Percentiles rank a stretch among this genome's conserved stretches.
phyloP scores from a whole-genome alignment of 208 protist species.

The Blastocrithidia nonstop region DNA sequence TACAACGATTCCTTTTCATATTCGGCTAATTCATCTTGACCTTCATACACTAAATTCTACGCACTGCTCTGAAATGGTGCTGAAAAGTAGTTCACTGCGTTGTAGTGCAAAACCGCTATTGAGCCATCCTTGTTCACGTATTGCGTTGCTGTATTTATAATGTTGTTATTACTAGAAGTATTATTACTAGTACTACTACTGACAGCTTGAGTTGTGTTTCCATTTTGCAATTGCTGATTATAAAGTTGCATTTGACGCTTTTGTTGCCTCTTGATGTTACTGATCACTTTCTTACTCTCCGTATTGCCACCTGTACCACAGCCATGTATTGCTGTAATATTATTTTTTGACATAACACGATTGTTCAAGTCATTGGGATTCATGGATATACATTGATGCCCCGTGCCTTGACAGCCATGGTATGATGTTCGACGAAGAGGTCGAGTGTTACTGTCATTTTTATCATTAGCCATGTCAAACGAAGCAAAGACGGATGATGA shows the following conservation, averaged over 20 bases:
- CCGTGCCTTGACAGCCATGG: constrained; percentile 45
- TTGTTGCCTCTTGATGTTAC: no score
- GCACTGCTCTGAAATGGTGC: constrained; percentile 9
- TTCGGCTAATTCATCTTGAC: no score
- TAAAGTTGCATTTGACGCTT: no score
- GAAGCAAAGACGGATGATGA: no score
- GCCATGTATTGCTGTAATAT: not conserved
- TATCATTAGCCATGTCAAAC: no score
- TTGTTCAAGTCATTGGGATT: constrained; percentile 3
- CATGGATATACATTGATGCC: constrained; percentile 17
- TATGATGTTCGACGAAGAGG: constrained; percentile 19
- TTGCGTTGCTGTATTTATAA: constrained; percentile 1
- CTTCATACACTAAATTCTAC: no score
- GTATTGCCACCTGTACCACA: not conserved
- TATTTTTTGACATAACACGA: not conserved
- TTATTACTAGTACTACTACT: no score
- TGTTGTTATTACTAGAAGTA: not conserved
- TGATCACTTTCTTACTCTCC: not conserved
- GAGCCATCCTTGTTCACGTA: constrained; percentile 11
- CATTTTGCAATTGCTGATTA: no score
- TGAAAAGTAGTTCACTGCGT: constrained; percentile 20
- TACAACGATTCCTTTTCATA: no score
- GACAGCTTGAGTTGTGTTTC: no score
- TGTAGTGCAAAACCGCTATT: constrained; percentile 17
- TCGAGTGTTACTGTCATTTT: no score